Base-by-base conservation (phyloP, 192 early-diverging fungal genomes). In the Coemansia sp. region DNA sequence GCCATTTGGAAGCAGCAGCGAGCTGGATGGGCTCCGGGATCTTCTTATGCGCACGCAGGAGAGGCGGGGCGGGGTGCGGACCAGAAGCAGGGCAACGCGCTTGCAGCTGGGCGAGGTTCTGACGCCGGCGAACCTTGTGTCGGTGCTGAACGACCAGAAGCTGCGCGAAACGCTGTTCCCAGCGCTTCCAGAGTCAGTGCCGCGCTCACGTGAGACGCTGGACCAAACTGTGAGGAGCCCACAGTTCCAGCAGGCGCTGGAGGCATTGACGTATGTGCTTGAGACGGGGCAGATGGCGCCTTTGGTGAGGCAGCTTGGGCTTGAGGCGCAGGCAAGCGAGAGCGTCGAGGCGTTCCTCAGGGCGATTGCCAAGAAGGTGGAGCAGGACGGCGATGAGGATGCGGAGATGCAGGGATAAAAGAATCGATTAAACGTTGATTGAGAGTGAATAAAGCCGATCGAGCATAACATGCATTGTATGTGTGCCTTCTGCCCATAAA, bases 191-290 rank as follows among this genome's bases (percentile, higher is more conserved):
- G 81, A 75, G 25, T 38, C 62, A 15, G 53, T 71, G 3, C 65
- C 64, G 0, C 57, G 29, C 4, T 54, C 56, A 13, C 25, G 42
- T 6, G 70, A 53, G 50, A 14, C 63, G 4, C 53, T 83, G 23
- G 72, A 74, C 20, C 38, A 64, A 45, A 57, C 77, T 11, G 55
- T 83, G 3, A 37, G 67, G 14, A 74, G 75, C 67, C 69, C 81
- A 47, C 81, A 78, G 72, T 83, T 83, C 67, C 72, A 64, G 44
- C 81, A 83, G 63, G 64, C 75, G n/a, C 60, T 83, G 31, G 58
- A 50, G 3, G 67, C 75, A 14, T 61, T 83, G 45, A 66, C 68
- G 45, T 70, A 75, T 23, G 61, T 69, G 59, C 63, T 83, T 15
- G 75, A 75, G 59, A 56, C 72, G 1, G 81, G 81, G 6, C 81